phyloP scores from a whole-genome alignment of 176 grass and related monocot species.

The Eleusine coracana region DNA sequence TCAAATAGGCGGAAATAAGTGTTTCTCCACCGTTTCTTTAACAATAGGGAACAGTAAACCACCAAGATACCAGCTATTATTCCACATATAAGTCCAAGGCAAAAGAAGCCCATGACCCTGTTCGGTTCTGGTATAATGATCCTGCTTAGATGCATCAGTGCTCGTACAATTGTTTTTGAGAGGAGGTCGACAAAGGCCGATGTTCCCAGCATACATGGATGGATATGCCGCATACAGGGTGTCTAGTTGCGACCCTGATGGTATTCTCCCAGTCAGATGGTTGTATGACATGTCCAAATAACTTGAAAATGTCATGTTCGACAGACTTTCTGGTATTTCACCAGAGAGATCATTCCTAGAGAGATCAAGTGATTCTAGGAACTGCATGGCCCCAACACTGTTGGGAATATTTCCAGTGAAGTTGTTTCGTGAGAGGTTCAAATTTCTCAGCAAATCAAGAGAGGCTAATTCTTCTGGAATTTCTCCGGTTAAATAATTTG shows the following conservation, averaged over 20 bases:
- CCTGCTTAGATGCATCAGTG: background rate
- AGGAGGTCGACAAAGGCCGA: constrained; percentile 23
- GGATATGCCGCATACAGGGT: constrained; percentile 25
- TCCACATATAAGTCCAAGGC: constrained; percentile 16
- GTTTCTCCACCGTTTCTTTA: constrained; percentile 35
- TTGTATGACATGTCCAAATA: background rate
- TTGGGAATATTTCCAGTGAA: constrained; percentile 7
- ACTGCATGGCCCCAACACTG: constrained; percentile 19
- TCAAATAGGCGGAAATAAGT: constrained; percentile 24
- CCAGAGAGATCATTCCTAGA: constrained; percentile 30
- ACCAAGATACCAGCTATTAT: constrained; percentile 25
- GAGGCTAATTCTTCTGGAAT: constrained; percentile 23
- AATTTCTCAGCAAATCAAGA: background rate
- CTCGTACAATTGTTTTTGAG: background rate
- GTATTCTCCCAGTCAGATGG: constrained; percentile 8
- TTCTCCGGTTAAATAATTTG: constrained; percentile 21
- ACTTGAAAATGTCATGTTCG: background rate
- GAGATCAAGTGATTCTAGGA: constrained; percentile 43
- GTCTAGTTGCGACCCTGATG: constrained; percentile 34
- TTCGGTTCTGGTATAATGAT: no score
- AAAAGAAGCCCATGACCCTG: background rate
- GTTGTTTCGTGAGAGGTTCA: constrained; percentile 34
- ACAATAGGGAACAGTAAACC: constrained; percentile 12
- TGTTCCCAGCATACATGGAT: constrained; percentile 42
- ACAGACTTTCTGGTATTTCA: background rate